These are phyloP conservation scores for Nakazawaea wyomingensis DNA, from an alignment of 805 yeast species.

Conservation along the genomic window DNA sequence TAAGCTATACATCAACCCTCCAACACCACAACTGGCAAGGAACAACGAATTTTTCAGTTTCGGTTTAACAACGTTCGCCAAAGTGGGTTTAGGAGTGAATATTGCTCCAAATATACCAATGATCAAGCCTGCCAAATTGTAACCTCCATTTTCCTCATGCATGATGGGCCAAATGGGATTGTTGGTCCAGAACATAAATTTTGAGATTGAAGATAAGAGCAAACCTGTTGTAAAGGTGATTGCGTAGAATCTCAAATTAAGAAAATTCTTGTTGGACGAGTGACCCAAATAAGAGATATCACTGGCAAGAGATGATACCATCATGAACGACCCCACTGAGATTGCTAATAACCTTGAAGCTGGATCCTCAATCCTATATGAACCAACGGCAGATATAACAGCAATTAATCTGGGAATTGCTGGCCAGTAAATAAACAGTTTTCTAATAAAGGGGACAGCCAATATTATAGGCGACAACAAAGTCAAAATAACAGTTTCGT, in stretches of 20 bases:
- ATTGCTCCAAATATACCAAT: constrained; percentile 61
- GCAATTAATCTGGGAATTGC: constrained; percentile 49
- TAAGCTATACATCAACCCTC: constrained; percentile 64
- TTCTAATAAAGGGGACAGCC: constrained; percentile 27
- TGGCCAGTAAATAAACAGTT: constrained; percentile 38
- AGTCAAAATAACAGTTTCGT: constrained; percentile 65
- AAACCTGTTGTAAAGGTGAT: constrained; percentile 68
- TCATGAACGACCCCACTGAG: constrained; percentile 63
- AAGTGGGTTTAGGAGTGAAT: constrained; percentile 44
- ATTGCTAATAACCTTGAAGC: constrained; percentile 60
- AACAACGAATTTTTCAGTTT: constrained; percentile 36
- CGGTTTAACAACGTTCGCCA: background rate
- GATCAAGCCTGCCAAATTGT: constrained; percentile 63
- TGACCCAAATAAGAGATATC: constrained; percentile 42
- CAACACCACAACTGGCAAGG: constrained; percentile 64
- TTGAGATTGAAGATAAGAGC: constrained; percentile 64
- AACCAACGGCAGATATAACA: constrained; percentile 66
- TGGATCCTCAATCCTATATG: constrained; percentile 67
- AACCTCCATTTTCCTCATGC: constrained; percentile 82
- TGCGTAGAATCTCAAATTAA: constrained; percentile 35
- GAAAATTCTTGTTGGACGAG: constrained; percentile 14
- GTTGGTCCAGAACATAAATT: constrained; percentile 73
- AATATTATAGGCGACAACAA: constrained; percentile 57
- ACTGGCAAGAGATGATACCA: constrained; percentile 50
- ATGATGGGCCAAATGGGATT: constrained; percentile 97